Evolutionary conservation across 2,329 filamentous ascomycete species (phyloP).

Genomic region (Colletotrichum tofieldiae): DNA sequence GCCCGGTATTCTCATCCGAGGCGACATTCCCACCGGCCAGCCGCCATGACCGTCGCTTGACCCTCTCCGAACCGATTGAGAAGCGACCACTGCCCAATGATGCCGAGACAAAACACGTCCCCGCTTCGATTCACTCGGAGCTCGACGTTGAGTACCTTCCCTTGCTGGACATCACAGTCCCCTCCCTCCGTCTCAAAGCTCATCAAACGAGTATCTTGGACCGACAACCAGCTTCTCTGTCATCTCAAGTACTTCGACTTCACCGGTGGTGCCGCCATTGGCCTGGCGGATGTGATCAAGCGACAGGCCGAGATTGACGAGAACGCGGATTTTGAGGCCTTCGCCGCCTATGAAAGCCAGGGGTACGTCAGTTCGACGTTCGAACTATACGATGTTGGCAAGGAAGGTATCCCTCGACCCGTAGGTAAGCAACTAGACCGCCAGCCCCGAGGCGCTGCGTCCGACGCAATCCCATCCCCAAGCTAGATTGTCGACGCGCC

Average conservation of each 20-base stretch:
- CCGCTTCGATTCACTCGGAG: conserved; percentile 44
- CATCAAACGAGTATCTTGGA: conserved; percentile 43
- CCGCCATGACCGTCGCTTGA: conserved; percentile 49
- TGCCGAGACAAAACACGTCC: conserved; percentile 42
- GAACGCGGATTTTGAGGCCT: conserved; percentile 51
- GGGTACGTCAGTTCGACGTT: conserved; percentile 66
- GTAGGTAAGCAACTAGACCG: conserved; percentile 38
- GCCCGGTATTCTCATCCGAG: conserved; percentile 28
- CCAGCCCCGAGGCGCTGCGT: conserved; percentile 4
- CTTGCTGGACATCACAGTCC: conserved; percentile 29
- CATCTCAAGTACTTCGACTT: conserved; percentile 60
- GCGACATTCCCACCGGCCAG: conserved; percentile 34
- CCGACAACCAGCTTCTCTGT: conserved; percentile 60
- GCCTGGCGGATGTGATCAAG: conserved; percentile 55
- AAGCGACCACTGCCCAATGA: conserved; percentile 34
- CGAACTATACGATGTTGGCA: conserved; percentile 70
- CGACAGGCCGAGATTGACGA: conserved; percentile 53
- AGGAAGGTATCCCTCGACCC: conserved; percentile 58
- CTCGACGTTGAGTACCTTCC: conserved; percentile 44
- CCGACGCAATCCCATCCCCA: conserved; percentile 54
- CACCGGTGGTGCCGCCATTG: conserved; percentile 55
- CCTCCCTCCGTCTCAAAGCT: conserved; percentile 12
- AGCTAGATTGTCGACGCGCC: conserved; percentile 57
- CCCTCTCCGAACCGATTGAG: conserved; percentile 46
- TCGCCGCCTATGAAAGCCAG: conserved; percentile 56